Conservation (phyloP, 768 basidiomycete genomes). For the Boletus reticulatus region DNA sequence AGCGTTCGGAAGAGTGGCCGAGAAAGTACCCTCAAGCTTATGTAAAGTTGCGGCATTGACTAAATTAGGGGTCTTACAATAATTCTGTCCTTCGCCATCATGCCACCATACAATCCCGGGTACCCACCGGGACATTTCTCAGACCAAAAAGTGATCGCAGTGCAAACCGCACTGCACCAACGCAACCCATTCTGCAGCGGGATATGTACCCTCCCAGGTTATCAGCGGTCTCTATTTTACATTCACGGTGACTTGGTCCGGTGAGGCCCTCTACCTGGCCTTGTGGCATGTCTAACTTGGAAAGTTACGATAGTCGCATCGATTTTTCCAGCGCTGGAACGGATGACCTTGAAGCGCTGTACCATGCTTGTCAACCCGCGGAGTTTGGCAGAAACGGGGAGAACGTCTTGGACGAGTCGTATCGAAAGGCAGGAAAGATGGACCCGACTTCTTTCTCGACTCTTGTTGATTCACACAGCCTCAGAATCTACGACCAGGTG, state of each 20-base stretch:
- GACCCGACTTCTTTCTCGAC: conserved; percentile 35
- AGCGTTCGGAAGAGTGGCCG: too few relatives aligned
- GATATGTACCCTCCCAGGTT: not conserved
- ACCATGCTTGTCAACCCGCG: conserved; percentile 1
- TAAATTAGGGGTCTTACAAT: too few relatives aligned
- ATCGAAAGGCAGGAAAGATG: conserved; percentile 48
- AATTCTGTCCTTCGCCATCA: too few relatives aligned
- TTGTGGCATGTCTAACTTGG: not conserved
- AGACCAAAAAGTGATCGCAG: not conserved
- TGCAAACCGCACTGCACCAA: not conserved
- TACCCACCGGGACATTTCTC: too few relatives aligned
- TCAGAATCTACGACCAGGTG: conserved; percentile 1
- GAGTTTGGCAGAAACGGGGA: conserved; percentile 2
- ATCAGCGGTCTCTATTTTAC: not conserved
- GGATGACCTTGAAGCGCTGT: too few relatives aligned
- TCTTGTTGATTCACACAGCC: not conserved
- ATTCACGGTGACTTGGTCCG: not conserved
- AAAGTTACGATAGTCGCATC: too few relatives aligned
- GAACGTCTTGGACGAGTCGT: conserved; percentile 3
- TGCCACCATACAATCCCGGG: too few relatives aligned
- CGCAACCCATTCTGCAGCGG: not conserved
- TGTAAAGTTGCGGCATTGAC: too few relatives aligned
- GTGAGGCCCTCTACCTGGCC: not conserved
- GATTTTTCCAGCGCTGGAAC: too few relatives aligned
- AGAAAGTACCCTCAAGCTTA: too few relatives aligned